Evolutionary conservation across 495 filamentous ascomycete genomes (phyloP).

Genomic region (Hapsidospora chrysogenum): DNA sequence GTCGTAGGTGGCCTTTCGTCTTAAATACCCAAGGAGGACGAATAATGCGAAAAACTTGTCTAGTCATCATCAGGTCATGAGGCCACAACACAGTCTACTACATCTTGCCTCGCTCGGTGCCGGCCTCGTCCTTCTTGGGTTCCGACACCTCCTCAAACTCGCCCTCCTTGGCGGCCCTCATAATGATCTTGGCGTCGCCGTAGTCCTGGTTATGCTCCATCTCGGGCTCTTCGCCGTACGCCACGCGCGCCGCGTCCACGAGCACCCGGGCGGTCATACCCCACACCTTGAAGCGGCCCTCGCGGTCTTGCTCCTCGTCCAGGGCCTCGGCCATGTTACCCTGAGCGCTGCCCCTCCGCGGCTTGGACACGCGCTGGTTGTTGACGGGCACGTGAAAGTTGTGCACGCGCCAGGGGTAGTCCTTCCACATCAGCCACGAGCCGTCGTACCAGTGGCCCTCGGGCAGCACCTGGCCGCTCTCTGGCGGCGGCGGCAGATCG

Average conservation of each 20-base stretch:
- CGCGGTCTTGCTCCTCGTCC: conserved; percentile 25
- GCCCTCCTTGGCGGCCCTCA: conserved; percentile 41
- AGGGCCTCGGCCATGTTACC: conserved; percentile 15
- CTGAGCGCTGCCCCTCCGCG: conserved; percentile 12
- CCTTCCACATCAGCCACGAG: conserved; percentile 49
- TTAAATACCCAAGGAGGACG: too few species aligned
- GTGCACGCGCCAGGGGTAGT: conserved; percentile 56
- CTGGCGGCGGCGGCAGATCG: conserved; percentile 22
- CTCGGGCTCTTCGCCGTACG: conserved; percentile 65
- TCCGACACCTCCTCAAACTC: conserved; percentile 23
- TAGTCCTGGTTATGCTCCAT: conserved; percentile 67
- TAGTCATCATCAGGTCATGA: too few species aligned
- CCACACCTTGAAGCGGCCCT: conserved; percentile 60
- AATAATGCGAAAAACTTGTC: too few species aligned
- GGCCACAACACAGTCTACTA: conserved; percentile 13
- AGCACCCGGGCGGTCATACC: conserved; percentile 85
- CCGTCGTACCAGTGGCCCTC: conserved; percentile 52
- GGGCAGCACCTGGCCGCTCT: conserved; percentile 18
- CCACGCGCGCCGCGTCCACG: conserved; percentile 70
- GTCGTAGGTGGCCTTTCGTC: too few species aligned
- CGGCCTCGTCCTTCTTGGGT: conserved; percentile 37
- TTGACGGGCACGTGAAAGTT: conserved; percentile 72
- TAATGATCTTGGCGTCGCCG: conserved; percentile 68
- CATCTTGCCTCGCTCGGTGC: conserved; percentile 39
- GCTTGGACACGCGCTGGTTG: conserved; percentile 41